A percentile compares a stretch with the other conserved stretches of the same genome.
Evolutionary conservation across 352 stramenopile species (phyloP).

Genomic region (Globisporangium echinulatum): DNA sequence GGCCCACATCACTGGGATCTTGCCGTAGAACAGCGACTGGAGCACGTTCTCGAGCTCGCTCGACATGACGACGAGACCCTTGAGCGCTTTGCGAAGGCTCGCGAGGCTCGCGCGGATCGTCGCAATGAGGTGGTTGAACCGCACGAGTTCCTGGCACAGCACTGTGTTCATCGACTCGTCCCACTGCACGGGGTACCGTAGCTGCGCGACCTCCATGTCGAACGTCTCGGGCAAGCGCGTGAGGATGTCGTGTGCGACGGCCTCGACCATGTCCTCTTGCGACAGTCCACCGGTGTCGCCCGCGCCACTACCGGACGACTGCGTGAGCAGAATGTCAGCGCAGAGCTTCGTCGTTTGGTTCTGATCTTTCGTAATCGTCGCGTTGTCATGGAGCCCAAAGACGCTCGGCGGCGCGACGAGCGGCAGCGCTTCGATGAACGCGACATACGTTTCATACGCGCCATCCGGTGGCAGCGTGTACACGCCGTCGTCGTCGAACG

Average conservation of each 20-base stretch:
- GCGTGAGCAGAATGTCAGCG: constrained; percentile 87
- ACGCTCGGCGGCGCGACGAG: constrained; percentile 86
- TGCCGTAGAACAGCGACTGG: constrained; percentile 89
- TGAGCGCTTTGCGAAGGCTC: constrained; percentile 87
- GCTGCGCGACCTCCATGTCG: constrained; percentile 90
- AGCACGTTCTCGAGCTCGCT: constrained; percentile 90
- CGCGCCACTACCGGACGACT: constrained; percentile 56
- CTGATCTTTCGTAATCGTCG: constrained; percentile 92
- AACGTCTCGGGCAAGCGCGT: constrained; percentile 84
- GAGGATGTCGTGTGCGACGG: constrained; percentile 85
- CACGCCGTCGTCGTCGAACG: constrained; percentile 58
- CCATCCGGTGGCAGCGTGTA: constrained; percentile 77
- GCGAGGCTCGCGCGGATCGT: constrained; percentile 82
- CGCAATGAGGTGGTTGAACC: constrained; percentile 91
- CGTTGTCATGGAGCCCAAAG: constrained; percentile 92
- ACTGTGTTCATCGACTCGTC: constrained; percentile 94
- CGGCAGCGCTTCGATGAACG: constrained; percentile 84
- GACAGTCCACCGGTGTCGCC: constrained; percentile 55
- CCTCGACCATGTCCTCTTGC: constrained; percentile 88
- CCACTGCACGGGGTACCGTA: constrained; percentile 89
- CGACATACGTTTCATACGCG: constrained; percentile 68
- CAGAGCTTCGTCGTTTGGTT: constrained; percentile 94
- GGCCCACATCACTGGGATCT: constrained; percentile 89
- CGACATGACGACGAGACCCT: constrained; percentile 93
- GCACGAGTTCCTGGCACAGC: constrained; percentile 90